Evolutionary conservation across 148 eudicot species (phyloP).

Genomic region (Dysphania ambrosioides): DNA sequence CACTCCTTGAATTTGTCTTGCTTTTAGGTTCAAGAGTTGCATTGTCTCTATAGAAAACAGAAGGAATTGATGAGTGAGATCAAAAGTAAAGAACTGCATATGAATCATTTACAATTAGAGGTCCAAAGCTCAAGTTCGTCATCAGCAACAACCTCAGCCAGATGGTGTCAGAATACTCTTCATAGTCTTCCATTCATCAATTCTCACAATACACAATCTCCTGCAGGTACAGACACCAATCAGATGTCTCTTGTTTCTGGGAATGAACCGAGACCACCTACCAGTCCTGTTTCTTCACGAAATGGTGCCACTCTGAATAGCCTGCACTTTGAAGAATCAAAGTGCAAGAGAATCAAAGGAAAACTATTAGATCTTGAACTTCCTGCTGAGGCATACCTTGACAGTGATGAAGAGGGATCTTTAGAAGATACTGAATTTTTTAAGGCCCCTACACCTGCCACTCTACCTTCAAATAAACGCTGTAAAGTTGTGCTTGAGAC

Average conservation of each 20-base stretch:
- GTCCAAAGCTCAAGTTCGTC: slow-evolving; percentile 30
- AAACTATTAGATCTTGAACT: slow-evolving; percentile 53
- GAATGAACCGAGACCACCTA: slow-evolving; percentile 13
- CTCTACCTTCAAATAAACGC: slow-evolving; percentile 19
- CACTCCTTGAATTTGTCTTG: background rate
- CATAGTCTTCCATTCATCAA: slow-evolving; percentile 27
- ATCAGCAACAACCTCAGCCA: slow-evolving; percentile 18
- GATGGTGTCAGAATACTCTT: slow-evolving; percentile 12
- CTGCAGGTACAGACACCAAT: slow-evolving; percentile 5
- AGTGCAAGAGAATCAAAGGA: slow-evolving; percentile 33
- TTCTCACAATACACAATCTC: slow-evolving; percentile 7
- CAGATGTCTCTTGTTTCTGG: slow-evolving; percentile 9
- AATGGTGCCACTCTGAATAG: slow-evolving; percentile 7
- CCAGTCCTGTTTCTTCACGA: background rate
- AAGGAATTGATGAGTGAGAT: slow-evolving; percentile 46
- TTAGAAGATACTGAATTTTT: slow-evolving; percentile 19
- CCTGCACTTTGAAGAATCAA: slow-evolving; percentile 13
- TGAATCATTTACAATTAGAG: slow-evolving; percentile 17
- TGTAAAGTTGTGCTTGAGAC: slow-evolving; percentile 14
- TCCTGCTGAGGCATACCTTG: slow-evolving; percentile 48
- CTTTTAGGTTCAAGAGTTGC: slow-evolving; percentile 45
- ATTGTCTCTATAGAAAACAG: slow-evolving; percentile 42
- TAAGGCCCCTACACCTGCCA: slow-evolving; percentile 20
- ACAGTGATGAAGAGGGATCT: slow-evolving; percentile 35
- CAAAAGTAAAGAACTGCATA: slow-evolving; percentile 25